phyloP scores from a whole-genome alignment of 2,329 filamentous ascomycete species.

The Leptosphaerulina australis region DNA sequence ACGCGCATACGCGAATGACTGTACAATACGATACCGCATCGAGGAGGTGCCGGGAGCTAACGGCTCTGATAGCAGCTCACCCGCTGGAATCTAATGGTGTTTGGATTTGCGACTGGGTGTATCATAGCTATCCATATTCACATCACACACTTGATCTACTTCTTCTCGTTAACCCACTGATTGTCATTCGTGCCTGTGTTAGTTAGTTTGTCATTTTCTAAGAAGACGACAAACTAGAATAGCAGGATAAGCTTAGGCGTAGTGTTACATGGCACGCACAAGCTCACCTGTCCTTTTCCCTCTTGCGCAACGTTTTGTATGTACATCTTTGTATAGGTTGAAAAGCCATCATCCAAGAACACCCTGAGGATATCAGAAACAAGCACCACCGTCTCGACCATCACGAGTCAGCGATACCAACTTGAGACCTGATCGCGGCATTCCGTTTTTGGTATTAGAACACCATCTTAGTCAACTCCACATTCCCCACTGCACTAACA shows the following conservation, averaged over 20 bases:
- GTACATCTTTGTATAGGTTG: too few relatives aligned
- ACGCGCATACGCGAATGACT: slow-evolving; percentile 22
- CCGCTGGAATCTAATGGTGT: slow-evolving; percentile 7
- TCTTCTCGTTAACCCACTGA: too few relatives aligned
- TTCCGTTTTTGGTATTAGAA: not conserved
- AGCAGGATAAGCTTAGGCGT: too few relatives aligned
- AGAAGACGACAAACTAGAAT: too few relatives aligned
- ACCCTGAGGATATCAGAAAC: too few relatives aligned
- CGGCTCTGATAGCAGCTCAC: slow-evolving; percentile 6
- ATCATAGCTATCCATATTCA: slow-evolving; percentile 12
- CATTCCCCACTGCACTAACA: not conserved
- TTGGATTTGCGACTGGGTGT: slow-evolving; percentile 5
- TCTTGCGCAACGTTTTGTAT: too few relatives aligned
- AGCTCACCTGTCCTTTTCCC: too few relatives aligned
- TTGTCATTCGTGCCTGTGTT: too few relatives aligned
- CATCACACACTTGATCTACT: not conserved
- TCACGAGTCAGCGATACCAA: not conserved
- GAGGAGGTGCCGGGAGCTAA: slow-evolving; percentile 7
- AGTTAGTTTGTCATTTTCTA: too few relatives aligned
- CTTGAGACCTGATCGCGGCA: not conserved
- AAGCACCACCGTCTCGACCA: too few relatives aligned
- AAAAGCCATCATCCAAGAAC: too few relatives aligned
- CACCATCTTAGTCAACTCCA: not conserved
- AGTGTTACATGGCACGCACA: too few relatives aligned
- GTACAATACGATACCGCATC: slow-evolving; percentile 24